A percentile compares a stretch with the other conserved stretches of the same genome.
Conservation (phyloP, 2,329 filamentous ascomycete genomes). For the Xylaria sp. region DNA sequence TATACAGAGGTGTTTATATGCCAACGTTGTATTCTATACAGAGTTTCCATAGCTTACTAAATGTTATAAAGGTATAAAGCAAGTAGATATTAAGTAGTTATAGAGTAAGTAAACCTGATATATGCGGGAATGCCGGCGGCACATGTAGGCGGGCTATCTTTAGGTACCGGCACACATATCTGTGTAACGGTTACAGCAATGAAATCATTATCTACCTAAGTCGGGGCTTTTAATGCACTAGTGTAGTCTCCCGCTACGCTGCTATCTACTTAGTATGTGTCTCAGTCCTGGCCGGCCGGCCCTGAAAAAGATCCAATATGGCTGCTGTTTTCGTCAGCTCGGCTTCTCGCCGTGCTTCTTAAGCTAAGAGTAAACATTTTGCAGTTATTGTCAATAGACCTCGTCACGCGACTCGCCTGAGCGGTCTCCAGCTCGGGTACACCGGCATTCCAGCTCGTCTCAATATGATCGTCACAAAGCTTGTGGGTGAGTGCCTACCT, state of each 20-base stretch:
- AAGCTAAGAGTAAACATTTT: not conserved
- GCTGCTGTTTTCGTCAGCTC: too few species aligned
- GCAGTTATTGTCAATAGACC: not conserved
- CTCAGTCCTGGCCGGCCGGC: not conserved
- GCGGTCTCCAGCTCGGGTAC: not conserved
- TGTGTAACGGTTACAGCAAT: slow-evolving; percentile 6
- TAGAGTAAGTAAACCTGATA: too few species aligned
- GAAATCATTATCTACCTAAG: not conserved
- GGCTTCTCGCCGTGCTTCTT: not conserved
- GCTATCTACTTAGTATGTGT: not conserved
- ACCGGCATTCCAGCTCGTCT: not conserved
- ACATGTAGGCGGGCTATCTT: too few species aligned
- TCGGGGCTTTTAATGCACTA: not conserved
- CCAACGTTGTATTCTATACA: too few species aligned
- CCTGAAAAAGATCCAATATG: not conserved
- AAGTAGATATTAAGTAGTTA: too few species aligned
- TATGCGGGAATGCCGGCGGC: too few species aligned
- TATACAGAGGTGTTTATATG: too few species aligned
- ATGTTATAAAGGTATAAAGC: too few species aligned
- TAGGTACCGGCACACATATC: too few species aligned
- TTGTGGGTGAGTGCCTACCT: not conserved
- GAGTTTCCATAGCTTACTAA: too few species aligned
- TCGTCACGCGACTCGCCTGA: not conserved
- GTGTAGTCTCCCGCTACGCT: not conserved
- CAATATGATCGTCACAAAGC: not conserved